Percentiles rank a stretch among this genome's conserved stretches.
Conservation (phyloP, 1,284 basidiomycete genomes). For the Afroboletus lepidellus region DNA sequence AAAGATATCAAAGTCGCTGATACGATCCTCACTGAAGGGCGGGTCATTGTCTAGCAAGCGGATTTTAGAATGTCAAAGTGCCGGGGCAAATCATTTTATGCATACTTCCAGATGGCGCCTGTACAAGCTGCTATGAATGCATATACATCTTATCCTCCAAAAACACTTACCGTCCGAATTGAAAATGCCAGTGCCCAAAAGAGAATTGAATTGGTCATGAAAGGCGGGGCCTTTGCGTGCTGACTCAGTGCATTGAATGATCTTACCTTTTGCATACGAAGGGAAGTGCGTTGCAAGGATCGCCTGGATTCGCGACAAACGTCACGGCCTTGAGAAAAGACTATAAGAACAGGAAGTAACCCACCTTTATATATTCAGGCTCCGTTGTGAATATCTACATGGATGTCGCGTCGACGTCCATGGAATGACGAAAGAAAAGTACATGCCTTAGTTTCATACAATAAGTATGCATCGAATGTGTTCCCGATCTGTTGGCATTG, state of each 20-base stretch:
- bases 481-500: slow-evolving; percentile 29
- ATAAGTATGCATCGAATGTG: slow-evolving; percentile 29
- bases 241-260: background rate
- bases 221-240: slow-evolving; percentile 21
- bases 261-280: slow-evolving; percentile 43
- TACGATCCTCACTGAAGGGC: slow-evolving; percentile 52
- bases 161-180: slow-evolving; percentile 51
- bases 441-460: slow-evolving; percentile 37
- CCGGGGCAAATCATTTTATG: background rate
- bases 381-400: slow-evolving; percentile 36
- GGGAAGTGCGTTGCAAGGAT: slow-evolving; percentile 41
- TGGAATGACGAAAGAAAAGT: background rate
- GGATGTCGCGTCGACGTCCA: background rate
- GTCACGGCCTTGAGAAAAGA: too few species aligned
- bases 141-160: background rate
- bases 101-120: slow-evolving; percentile 56
- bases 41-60: slow-evolving; percentile 48
- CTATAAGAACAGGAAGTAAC: background rate
- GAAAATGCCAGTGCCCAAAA: slow-evolving; percentile 59
- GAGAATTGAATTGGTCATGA: slow-evolving; percentile 28
- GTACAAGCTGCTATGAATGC: slow-evolving; percentile 2
- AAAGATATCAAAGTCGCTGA: slow-evolving; percentile 55
- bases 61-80: background rate
- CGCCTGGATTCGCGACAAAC: slow-evolving; percentile 22
- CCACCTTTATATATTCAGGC: slow-evolving; percentile 43